phyloP scores from a whole-genome alignment of 208 protist species.

The Hexamita inflata region DNA sequence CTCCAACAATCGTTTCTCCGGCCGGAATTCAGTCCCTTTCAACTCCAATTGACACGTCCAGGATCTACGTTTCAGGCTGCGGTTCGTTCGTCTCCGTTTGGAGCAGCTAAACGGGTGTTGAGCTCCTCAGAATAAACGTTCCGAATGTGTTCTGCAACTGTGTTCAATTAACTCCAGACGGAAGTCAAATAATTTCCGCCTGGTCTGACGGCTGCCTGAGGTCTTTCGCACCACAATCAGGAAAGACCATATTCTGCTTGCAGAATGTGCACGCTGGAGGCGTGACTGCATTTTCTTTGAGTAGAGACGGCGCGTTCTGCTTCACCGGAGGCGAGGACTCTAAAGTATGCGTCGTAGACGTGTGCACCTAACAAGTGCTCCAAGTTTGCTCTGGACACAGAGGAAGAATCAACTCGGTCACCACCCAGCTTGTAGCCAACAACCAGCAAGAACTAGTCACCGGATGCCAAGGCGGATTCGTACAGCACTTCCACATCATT shows the following conservation, averaged over 20 bases:
- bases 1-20: not conserved
- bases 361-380: not conserved
- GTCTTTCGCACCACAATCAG: slow-evolving; percentile 39
- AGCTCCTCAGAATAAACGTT: not conserved
- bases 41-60: not conserved
- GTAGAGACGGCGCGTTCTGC: slow-evolving; percentile 23
- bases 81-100: not conserved
- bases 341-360: slow-evolving; percentile 32
- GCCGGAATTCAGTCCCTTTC: not conserved
- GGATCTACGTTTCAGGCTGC: not conserved
- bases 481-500: not conserved
- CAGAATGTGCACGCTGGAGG: slow-evolving; percentile 39
- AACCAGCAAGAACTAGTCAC: not conserved
- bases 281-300: slow-evolving; percentile 40
- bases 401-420: not conserved
- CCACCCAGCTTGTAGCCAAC: not conserved
- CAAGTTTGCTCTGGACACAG: slow-evolving; percentile 9
- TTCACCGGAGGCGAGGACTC: slow-evolving; percentile 32
- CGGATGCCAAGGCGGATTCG: not conserved
- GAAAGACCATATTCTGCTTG: slow-evolving; percentile 43
- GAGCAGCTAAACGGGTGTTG: not conserved
- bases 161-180: not conserved
- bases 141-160: not conserved
- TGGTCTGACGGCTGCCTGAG: slow-evolving; percentile 50
- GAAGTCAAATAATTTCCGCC: slow-evolving; percentile 25